Conservation (phyloP, 257 asterid species). For the Gentiana macrophylla region DNA sequence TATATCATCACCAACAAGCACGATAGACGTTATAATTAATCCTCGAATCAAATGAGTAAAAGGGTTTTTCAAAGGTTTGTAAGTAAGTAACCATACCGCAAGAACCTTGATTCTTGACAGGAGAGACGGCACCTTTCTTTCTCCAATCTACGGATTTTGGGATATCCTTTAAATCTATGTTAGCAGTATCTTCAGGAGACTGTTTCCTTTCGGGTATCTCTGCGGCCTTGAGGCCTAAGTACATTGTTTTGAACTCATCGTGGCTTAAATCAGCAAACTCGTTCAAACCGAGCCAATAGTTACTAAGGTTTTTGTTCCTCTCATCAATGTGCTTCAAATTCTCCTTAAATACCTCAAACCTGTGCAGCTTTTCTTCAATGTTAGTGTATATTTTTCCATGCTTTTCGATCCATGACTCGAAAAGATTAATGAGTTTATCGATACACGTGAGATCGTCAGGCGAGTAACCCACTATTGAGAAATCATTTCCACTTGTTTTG, state of each 20-base stretch:
- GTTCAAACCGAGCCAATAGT: conserved; percentile 60
- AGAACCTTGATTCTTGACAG: conserved; percentile 55
- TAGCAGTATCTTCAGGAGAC: conserved; percentile 15
- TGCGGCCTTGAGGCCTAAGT: conserved; percentile 35
- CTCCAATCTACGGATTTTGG: conserved; percentile 64
- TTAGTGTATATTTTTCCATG: conserved; percentile 40
- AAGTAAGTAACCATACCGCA: conserved; percentile 10
- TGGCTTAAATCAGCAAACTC: conserved; percentile 60
- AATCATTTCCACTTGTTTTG: conserved; percentile 26
- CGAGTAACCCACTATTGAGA: conserved; percentile 51
- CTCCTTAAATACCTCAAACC: conserved; percentile 60
- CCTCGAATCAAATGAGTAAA: too few species aligned
- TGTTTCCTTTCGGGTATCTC: conserved; percentile 15
- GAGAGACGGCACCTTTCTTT: conserved; percentile 54
- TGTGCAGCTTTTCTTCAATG: conserved; percentile 50
- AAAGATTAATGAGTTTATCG: conserved; percentile 50
- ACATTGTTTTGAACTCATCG: conserved; percentile 50
- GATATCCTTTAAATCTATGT: conserved; percentile 32
- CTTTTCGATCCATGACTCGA: conserved; percentile 47
- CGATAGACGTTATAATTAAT: too few species aligned
- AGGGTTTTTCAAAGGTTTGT: too few species aligned
- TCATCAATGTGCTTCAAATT: conserved; percentile 58
- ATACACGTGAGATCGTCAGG: conserved; percentile 42
- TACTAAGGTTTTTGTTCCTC: conserved; percentile 35
- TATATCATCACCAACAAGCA: too few species aligned